Evolutionary conservation across 371 early-diverging fungal genomes (phyloP), one percentile per base, ranked within the genome.

Genomic region (Syncephalastrum sp.): DNA sequence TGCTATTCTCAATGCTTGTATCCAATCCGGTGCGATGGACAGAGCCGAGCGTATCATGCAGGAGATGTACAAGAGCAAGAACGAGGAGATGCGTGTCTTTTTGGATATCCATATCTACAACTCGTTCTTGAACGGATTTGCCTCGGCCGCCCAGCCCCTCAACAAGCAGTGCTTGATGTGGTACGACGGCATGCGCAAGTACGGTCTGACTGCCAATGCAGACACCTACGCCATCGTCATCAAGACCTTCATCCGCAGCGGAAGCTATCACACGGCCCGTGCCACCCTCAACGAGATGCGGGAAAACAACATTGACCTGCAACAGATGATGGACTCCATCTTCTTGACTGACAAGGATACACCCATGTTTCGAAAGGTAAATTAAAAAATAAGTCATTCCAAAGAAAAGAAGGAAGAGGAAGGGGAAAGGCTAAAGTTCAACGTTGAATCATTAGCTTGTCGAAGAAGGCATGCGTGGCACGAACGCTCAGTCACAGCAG

Each of bases 101-200:
- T 83, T 86, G 10, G 89, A 92, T 59, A 80, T 84, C 13, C 78
- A 83, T 42, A 73, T 95, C 53, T 86, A 94, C 67, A 96, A 97
- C 66, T 70, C 87, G 24, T 91, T 96, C 45, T 67, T 95, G 29
- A 87, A 90, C 51, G 89, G 89, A 1, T 84, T 89, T 57, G 70
- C 93, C 42, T 79, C 75, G 17, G 69, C 74, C 10, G 46, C 63
- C 13, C 49, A 42, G 13, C 83, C 88, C 14, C 67, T 82, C 57
- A 75, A 78, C 23, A 70, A 72, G 17, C 75, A 85, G 49, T 93
- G 92, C 10, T 62, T 90, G 24, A 68, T 82, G 43, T 96, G 95
- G 94, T 91, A 89, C 58, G 82, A 84, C 51, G 64, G 62, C 29
- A 75, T 78, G 73, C 65, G 64, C 42, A 53, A 47, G 2, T 52